These are phyloP conservation scores for Annulohypoxylon truncatum DNA, from an alignment of 2,329 filamentous ascomycete species.

Conservation along the genomic window DNA sequence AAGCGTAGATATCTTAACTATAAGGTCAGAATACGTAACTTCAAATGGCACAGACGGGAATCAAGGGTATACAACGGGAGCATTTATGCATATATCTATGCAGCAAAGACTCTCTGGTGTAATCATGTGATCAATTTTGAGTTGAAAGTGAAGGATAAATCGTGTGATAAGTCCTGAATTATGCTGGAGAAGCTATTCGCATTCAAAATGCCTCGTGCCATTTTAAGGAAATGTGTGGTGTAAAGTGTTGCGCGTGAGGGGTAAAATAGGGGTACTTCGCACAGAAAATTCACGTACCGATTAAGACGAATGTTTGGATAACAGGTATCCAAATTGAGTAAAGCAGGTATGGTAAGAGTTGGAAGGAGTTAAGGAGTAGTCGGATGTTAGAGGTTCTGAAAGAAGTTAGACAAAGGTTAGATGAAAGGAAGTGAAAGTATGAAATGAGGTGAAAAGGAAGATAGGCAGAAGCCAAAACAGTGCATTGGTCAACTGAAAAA, in stretches of 20 bases:
- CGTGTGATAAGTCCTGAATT: not conserved
- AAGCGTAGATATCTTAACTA: conserved; percentile 17
- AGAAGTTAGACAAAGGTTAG: not conserved
- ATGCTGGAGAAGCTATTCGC: not conserved
- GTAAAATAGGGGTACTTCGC: not conserved
- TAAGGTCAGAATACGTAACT: conserved; percentile 4
- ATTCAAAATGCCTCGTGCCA: not conserved
- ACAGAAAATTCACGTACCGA: not conserved
- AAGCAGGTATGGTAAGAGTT: not conserved
- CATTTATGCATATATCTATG: not conserved
- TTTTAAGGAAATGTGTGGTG: not conserved
- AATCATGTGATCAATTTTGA: not conserved
- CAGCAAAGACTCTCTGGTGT: not conserved
- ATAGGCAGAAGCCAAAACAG: not conserved
- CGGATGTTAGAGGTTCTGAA: not conserved
- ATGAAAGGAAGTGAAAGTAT: not conserved
- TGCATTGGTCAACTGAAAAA: not conserved
- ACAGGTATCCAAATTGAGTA: not conserved
- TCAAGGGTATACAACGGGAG: not conserved
- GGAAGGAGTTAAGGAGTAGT: not conserved
- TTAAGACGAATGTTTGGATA: not conserved
- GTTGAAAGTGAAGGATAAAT: not conserved
- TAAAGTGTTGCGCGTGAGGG: not conserved
- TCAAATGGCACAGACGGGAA: not conserved
- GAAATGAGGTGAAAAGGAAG: not conserved